Evolutionary conservation across 495 filamentous ascomycete species (phyloP).

Genomic region (Acidiella bohemica): DNA sequence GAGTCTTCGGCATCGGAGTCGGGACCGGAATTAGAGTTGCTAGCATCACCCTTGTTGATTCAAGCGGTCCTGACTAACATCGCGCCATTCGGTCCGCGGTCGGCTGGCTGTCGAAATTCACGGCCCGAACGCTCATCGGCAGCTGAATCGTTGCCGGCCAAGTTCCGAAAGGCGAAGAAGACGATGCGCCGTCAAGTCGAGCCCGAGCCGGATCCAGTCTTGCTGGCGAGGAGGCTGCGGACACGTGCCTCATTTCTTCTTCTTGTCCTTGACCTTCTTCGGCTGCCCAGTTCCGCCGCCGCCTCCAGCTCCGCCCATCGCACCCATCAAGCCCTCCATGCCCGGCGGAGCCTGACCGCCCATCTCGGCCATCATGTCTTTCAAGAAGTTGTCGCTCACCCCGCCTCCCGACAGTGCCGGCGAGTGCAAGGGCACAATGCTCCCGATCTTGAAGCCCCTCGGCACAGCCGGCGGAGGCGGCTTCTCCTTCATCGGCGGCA

Average conservation of each 20-base stretch:
- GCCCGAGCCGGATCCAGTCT: no score
- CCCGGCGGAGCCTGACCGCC: slow-evolving; percentile 38
- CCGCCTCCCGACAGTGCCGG: slow-evolving; percentile 85
- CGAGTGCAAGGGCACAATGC: slow-evolving; percentile 70
- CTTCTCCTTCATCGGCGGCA: slow-evolving; percentile 46
- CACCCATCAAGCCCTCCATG: slow-evolving; percentile 24
- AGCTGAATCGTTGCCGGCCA: no score
- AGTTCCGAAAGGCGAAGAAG: no score
- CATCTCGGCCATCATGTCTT: slow-evolving; percentile 97
- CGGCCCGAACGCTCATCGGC: no score
- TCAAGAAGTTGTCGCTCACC: slow-evolving; percentile 88
- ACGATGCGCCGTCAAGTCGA: no score
- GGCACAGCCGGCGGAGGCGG: slow-evolving; percentile 64
- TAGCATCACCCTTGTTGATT: no score
- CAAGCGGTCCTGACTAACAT: no score
- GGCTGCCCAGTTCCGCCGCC: slow-evolving; percentile 1
- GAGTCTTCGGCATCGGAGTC: no score
- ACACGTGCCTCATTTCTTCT: slow-evolving; percentile 9
- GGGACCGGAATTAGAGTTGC: no score
- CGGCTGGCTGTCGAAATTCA: no score
- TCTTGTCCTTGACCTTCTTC: slow-evolving; percentile 11
- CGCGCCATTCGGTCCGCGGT: no score
- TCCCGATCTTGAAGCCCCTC: slow-evolving; percentile 81
- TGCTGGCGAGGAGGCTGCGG: no score
- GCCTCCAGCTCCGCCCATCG: slow-evolving; percentile 2